phyloP scores from a whole-genome alignment of 2,329 filamentous ascomycete genomes.

The Clathrospora elynae region DNA sequence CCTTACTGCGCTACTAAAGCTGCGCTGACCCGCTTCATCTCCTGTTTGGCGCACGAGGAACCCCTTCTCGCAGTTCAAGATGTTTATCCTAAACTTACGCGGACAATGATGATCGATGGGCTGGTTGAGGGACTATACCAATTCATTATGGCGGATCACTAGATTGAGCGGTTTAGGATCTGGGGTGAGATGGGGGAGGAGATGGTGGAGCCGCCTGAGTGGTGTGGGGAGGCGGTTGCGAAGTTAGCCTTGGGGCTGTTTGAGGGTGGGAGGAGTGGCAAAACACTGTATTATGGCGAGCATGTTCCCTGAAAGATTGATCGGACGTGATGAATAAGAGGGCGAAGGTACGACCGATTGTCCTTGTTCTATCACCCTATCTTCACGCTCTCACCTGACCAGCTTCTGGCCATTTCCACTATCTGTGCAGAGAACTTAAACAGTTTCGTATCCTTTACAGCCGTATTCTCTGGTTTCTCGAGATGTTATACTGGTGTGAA shows the following conservation, averaged over 20 bases:
- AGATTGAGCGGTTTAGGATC: slow-evolving; percentile 31
- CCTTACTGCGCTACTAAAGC: slow-evolving; percentile 36
- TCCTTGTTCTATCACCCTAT: too few relatives aligned
- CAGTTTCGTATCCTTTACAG: too few relatives aligned
- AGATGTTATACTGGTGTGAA: too few relatives aligned
- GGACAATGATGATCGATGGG: slow-evolving; percentile 34
- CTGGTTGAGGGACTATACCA: slow-evolving; percentile 27
- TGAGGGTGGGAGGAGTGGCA: slow-evolving; percentile 30
- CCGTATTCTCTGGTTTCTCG: too few relatives aligned
- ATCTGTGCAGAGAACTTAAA: too few relatives aligned
- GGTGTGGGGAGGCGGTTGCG: slow-evolving; percentile 30
- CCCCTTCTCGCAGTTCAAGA: slow-evolving; percentile 27
- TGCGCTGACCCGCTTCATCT: slow-evolving; percentile 31
- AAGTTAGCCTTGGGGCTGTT: slow-evolving; percentile 31
- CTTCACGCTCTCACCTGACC: too few relatives aligned
- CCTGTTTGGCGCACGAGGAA: slow-evolving; percentile 34
- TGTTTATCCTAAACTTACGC: slow-evolving; percentile 34
- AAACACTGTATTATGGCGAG: slow-evolving; percentile 31
- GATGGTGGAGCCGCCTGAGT: slow-evolving; percentile 32
- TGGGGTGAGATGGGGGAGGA: slow-evolving; percentile 34
- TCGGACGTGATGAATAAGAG: slow-evolving; percentile 22
- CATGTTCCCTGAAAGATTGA: slow-evolving; percentile 30
- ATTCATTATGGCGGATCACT: slow-evolving; percentile 34
- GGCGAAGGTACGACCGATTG: too few relatives aligned
- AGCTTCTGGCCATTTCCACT: too few relatives aligned